phyloP scores from a whole-genome alignment of 2,329 filamentous ascomycete genomes.

The Clarireedia sp. region DNA sequence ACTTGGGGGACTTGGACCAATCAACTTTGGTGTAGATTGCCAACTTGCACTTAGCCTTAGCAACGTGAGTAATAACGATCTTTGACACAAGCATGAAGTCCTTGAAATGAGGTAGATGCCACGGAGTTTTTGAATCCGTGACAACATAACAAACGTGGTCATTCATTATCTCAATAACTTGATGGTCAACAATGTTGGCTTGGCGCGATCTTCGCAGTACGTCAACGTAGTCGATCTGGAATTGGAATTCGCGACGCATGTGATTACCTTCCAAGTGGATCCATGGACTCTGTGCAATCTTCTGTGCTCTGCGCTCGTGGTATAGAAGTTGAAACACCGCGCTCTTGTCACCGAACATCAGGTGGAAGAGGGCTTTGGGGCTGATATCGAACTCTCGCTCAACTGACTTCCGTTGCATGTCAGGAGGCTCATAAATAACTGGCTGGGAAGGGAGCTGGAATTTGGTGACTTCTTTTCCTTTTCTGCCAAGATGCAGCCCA shows the following conservation, averaged over 20 bases:
- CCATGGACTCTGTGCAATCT: conserved; percentile 86
- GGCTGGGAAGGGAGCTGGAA: conserved; percentile 76
- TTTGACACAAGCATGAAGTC: conserved; percentile 80
- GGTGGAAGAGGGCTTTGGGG: conserved; percentile 89
- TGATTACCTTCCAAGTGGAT: conserved; percentile 58
- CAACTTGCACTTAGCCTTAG: conserved; percentile 87
- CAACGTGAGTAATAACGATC: conserved; percentile 85
- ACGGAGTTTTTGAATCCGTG: conserved; percentile 50
- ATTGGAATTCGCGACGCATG: conserved; percentile 72
- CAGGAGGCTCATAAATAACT: conserved; percentile 75
- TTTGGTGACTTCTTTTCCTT: conserved; percentile 39
- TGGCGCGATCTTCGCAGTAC: conserved; percentile 55
- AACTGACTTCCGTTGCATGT: conserved; percentile 66
- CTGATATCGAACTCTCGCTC: conserved; percentile 85
- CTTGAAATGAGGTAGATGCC: conserved; percentile 70
- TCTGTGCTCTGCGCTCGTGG: conserved; percentile 64
- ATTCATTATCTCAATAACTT: conserved; percentile 75
- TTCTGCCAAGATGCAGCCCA: conserved; percentile 41
- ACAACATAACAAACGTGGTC: conserved; percentile 66
- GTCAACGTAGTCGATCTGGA: conserved; percentile 62
- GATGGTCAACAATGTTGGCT: conserved; percentile 66
- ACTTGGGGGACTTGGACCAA: conserved; percentile 62
- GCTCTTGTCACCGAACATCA: conserved; percentile 93
- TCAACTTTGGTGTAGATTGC: conserved; percentile 82
- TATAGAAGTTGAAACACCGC: conserved; percentile 59